Evolutionary conservation across 179 eudicot species (phyloP), one percentile per base, ranked within the genome.

Genomic region (Dionaea muscipula): DNA sequence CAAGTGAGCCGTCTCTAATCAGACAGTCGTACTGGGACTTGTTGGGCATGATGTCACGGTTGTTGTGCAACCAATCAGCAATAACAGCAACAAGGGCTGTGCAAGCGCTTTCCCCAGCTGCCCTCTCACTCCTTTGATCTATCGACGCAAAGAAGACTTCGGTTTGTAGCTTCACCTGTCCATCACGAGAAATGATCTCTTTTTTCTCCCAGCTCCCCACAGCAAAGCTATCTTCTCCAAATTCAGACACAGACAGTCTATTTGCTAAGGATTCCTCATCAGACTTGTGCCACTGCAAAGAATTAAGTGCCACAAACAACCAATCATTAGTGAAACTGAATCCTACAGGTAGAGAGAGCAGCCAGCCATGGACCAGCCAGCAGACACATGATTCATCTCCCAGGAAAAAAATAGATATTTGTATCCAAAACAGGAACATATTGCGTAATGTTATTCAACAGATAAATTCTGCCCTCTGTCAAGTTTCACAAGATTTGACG

Each of bases 51-150:
- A 59, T 67, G 12, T 79, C 67, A n/a, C 39, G 51, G 60, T 84
- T 84, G 51, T 62, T 72, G 33, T 86, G 88, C 58, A 86, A 72
- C 94, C 94, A 86, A 56, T 86, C 78, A 3, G 95, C 95, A 44
- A 86, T 75, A n/a, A 86, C 95, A 15, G 94, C 95, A 40, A 86
- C 95, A 28, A 86, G 80, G 40, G 89, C 85, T 1, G 95, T 84
- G 61, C 95, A 86, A 6, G 95, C 95, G 64, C 95, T 84, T 62
- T 84, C 95, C 7, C 95, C 95, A 1, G 86, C 94, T 14, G 95
- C 95, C 57, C 81, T 67, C 68, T 86, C 95, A 61, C 82, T 86
- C 50, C 85, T 65, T 54, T 86, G 95, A 71, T 86, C 95, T 15
- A 86, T 86, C 4, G 95, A 81, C 45, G 89, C 89, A 69, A 84